phyloP scores from a whole-genome alignment of 1,139 yeast species.

The Pichia kudriavzevii region DNA sequence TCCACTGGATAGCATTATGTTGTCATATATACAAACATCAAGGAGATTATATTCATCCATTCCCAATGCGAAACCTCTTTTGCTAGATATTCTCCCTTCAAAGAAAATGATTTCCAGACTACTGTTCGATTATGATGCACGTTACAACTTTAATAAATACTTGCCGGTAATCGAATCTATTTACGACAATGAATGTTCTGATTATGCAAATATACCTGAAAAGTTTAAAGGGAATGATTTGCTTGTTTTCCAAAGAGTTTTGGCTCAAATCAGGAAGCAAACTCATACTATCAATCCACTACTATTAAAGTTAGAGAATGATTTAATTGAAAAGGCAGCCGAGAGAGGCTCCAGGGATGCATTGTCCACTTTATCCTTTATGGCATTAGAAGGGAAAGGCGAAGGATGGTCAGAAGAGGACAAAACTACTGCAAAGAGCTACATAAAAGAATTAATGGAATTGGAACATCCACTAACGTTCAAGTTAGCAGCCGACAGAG shows the following conservation, averaged over 20 bases:
- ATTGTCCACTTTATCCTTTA: conserved; percentile 61
- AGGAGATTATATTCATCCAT: conserved; percentile 10
- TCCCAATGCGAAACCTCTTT: conserved; percentile 32
- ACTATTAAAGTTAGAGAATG: conserved; percentile 56
- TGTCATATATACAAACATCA: not conserved
- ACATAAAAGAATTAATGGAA: conserved; percentile 55
- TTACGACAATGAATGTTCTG: conserved; percentile 33
- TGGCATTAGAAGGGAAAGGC: conserved; percentile 35
- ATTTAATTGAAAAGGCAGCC: conserved; percentile 72
- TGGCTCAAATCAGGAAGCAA: conserved; percentile 53
- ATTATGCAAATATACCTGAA: conserved; percentile 23
- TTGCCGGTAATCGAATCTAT: conserved; percentile 45
- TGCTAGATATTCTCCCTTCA: conserved; percentile 49
- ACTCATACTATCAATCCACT: conserved; percentile 53
- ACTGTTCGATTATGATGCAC: conserved; percentile 58
- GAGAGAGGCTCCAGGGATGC: conserved; percentile 80
- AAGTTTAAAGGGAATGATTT: conserved; percentile 43
- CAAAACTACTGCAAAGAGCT: conserved; percentile 44
- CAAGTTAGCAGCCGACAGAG: conserved; percentile 30
- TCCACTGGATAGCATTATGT: too few relatives aligned
- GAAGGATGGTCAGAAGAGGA: conserved; percentile 25
- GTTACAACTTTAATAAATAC: conserved; percentile 45
- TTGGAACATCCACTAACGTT: conserved; percentile 42
- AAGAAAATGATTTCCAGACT: conserved; percentile 49
- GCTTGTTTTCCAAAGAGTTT: conserved; percentile 58